These are phyloP conservation scores for Beauveria rudraprayagi DNA, from an alignment of 2,329 filamentous ascomycete genomes.

Conservation along the genomic window DNA sequence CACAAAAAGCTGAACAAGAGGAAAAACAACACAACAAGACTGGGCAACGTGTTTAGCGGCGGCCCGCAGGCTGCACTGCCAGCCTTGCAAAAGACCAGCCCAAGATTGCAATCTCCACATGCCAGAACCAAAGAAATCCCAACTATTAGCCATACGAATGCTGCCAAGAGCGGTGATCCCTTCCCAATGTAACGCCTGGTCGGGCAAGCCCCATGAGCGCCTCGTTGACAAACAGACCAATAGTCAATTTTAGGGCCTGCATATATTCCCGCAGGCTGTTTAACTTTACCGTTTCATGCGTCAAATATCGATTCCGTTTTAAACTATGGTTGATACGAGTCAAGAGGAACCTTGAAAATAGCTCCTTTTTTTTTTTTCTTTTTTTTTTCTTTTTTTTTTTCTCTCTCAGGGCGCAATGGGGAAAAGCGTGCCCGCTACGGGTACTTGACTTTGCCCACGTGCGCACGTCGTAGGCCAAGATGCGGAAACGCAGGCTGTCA, in stretches of 20 bases:
- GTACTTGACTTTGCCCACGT: not conserved
- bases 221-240: not conserved
- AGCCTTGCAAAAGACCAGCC: constrained; percentile 1
- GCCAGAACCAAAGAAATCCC: not conserved
- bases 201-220: not conserved
- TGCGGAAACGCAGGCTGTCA: not conserved
- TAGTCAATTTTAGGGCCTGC: not conserved
- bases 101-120: constrained; percentile 7
- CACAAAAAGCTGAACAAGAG: not conserved
- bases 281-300: not conserved
- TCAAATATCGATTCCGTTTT: not conserved
- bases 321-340: not conserved
- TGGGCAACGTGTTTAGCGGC: not conserved
- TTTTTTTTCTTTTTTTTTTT: not conserved
- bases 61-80: not conserved
- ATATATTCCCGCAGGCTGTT: not conserved
- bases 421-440: not conserved
- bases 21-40: not conserved
- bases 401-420: not conserved
- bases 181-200: not conserved
- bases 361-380: not conserved
- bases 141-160: constrained; percentile 1
- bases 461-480: not conserved
- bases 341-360: no score
- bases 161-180: not conserved